A percentile compares a stretch with the other conserved stretches of the same genome.
Conservation (phyloP, 257 asterid species). For the Solanum medicagineum region DNA sequence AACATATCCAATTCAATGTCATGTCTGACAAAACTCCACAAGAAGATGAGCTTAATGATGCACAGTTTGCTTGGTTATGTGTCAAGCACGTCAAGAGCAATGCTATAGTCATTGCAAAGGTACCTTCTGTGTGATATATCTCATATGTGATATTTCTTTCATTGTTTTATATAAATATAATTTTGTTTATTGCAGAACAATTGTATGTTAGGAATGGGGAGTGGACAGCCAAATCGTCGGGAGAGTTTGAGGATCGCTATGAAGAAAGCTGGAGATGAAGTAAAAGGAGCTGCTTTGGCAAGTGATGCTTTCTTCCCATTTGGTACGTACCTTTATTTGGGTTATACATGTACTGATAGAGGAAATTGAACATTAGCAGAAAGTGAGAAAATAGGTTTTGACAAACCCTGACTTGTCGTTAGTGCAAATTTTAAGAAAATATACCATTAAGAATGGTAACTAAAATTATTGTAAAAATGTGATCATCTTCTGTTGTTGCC, state of each 20-base stretch:
- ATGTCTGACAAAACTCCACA: slow-evolving; percentile 53
- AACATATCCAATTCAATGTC: slow-evolving; percentile 56
- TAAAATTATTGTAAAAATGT: not conserved
- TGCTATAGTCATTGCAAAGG: slow-evolving; percentile 90
- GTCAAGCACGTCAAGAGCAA: slow-evolving; percentile 98
- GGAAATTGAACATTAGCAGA: not conserved
- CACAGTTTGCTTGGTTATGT: slow-evolving; percentile 84
- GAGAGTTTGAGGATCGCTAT: slow-evolving; percentile 90
- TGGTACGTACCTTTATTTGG: slow-evolving; percentile 28
- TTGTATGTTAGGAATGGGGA: slow-evolving; percentile 95
- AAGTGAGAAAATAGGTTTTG: not conserved
- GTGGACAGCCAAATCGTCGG: slow-evolving; percentile 93
- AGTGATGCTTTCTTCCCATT: slow-evolving; percentile 98
- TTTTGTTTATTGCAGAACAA: slow-evolving; percentile 32
- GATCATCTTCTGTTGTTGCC: not conserved
- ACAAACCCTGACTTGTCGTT: not conserved
- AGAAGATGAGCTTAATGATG: slow-evolving; percentile 69
- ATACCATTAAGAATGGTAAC: not conserved
- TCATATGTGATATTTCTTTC: not conserved
- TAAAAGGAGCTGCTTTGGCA: slow-evolving; percentile 92
- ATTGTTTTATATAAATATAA: not conserved
- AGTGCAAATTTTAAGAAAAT: not conserved
- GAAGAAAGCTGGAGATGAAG: slow-evolving; percentile 84
- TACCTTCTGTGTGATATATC: not conserved
- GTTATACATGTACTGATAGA: not conserved